Percentiles rank a stretch among this genome's conserved stretches.
These are phyloP conservation scores for Magnaporthales sp. DNA, from an alignment of 2,329 filamentous ascomycete species.

Conservation along the genomic window DNA sequence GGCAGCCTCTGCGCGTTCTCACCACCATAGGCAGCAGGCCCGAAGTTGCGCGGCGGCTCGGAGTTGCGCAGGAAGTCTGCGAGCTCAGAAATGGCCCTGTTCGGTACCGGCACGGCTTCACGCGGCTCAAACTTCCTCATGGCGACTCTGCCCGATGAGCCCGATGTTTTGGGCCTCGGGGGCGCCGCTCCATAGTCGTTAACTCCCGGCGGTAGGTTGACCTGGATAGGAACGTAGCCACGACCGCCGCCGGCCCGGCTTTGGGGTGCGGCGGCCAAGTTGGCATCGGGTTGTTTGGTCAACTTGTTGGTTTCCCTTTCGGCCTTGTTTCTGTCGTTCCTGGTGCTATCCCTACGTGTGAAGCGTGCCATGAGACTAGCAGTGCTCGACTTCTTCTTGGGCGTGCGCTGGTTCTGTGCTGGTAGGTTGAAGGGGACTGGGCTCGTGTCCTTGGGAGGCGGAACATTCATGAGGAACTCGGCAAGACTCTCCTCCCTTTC, in stretches of 20 bases:
- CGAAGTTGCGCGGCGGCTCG: constrained; percentile 43
- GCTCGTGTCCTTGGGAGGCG: constrained; percentile 49
- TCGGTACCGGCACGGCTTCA: constrained; percentile 32
- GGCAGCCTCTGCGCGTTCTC: not conserved
- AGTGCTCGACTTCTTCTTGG: constrained; percentile 58
- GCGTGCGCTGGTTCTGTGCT: constrained; percentile 19
- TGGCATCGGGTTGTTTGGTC: not conserved
- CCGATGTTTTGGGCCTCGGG: constrained; percentile 10
- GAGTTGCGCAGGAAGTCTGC: constrained; percentile 66
- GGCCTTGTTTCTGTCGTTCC: constrained; percentile 9
- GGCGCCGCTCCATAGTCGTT: constrained; percentile 26
- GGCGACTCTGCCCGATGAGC: constrained; percentile 29
- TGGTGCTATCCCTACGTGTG: constrained; percentile 25
- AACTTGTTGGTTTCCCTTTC: not conserved
- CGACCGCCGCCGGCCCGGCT: constrained; percentile 27
- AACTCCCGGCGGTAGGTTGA: constrained; percentile 35
- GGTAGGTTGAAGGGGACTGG: constrained; percentile 23
- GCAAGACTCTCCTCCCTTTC: constrained; percentile 59
- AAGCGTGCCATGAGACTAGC: constrained; percentile 55
- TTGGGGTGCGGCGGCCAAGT: constrained; percentile 12
- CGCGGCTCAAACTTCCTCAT: constrained; percentile 52
- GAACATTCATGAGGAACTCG: constrained; percentile 63
- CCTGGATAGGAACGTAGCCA: constrained; percentile 45
- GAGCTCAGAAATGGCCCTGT: constrained; percentile 53
- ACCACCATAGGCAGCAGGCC: not conserved